A percentile compares a stretch with the other conserved stretches of the same genome.
Evolutionary conservation across 495 filamentous ascomycete genomes (phyloP).

Genomic region (Xanthoparmelia taractica): DNA sequence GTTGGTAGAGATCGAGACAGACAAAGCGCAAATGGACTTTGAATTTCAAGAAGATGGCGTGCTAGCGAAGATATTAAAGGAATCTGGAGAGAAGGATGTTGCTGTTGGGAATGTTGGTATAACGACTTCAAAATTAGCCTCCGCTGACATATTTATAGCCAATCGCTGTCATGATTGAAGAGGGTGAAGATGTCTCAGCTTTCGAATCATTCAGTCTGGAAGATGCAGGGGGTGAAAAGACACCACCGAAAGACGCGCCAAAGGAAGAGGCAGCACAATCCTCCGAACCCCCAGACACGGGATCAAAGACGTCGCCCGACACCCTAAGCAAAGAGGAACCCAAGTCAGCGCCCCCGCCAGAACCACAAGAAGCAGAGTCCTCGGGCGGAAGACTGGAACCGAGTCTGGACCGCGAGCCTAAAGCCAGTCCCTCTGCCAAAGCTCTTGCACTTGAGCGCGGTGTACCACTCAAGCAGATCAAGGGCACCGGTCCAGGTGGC

Average conservation of each 20-base stretch:
- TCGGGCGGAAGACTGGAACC: slow-evolving; percentile 73
- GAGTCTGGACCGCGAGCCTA: slow-evolving; percentile 69
- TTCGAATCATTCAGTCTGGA: slow-evolving; percentile 83
- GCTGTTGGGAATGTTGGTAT: slow-evolving; percentile 84
- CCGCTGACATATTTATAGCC: slow-evolving; percentile 51
- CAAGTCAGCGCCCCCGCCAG: slow-evolving; percentile 45
- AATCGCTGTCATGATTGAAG: slow-evolving; percentile 91
- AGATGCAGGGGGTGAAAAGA: slow-evolving; percentile 83
- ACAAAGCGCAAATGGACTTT: slow-evolving; percentile 99
- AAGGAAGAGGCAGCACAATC: slow-evolving; percentile 57
- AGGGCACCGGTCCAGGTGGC: slow-evolving; percentile 80
- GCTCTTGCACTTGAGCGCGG: slow-evolving; percentile 79
- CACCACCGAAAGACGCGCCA: slow-evolving; percentile 45
- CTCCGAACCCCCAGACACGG: slow-evolving; percentile 47
- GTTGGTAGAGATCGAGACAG: slow-evolving; percentile 99
- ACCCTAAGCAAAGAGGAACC: slow-evolving; percentile 37
- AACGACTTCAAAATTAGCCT: slow-evolving; percentile 23
- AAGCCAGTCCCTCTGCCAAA: slow-evolving; percentile 67
- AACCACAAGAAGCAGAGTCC: slow-evolving; percentile 62
- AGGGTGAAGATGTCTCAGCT: slow-evolving; percentile 72
- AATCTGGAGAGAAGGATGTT: slow-evolving; percentile 89
- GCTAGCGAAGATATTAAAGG: slow-evolving; percentile 89
- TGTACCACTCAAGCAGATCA: slow-evolving; percentile 67
- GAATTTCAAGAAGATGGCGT: slow-evolving; percentile 99
- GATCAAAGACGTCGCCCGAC: slow-evolving; percentile 50